Percentiles rank a stretch among this genome's conserved stretches.
Conservation (phyloP, 1,284 basidiomycete genomes). For the Ceraceosorus bombacis region DNA sequence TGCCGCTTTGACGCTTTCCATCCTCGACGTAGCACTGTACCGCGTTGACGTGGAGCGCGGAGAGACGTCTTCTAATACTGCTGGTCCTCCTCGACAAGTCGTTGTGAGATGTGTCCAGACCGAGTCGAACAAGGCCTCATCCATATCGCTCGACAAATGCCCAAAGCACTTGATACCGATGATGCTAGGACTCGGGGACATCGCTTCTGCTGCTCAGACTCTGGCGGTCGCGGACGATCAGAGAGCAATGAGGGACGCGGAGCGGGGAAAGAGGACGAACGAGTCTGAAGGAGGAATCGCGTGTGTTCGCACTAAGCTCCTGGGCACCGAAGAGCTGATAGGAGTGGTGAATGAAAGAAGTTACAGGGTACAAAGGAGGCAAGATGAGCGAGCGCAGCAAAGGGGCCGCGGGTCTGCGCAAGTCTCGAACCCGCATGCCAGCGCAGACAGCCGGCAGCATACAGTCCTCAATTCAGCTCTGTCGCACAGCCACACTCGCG, state of each 20-base stretch:
- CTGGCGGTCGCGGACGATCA: neutral
- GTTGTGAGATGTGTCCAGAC: neutral
- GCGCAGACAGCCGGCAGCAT: neutral
- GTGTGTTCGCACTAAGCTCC: neutral
- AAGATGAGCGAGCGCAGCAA: neutral
- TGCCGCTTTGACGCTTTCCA: slow-evolving; percentile 10
- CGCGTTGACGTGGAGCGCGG: slow-evolving; percentile 2
- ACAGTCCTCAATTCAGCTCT: too few relatives aligned
- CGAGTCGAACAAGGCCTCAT: neutral
- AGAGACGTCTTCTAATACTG: neutral
- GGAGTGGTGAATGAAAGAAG: too few relatives aligned
- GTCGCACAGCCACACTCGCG: too few relatives aligned
- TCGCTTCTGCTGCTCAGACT: neutral
- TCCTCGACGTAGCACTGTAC: slow-evolving; percentile 12
- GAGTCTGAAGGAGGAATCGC: neutral
- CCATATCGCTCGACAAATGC: neutral
- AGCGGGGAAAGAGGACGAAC: neutral
- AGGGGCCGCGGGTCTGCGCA: neutral
- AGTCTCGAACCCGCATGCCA: neutral
- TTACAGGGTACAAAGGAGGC: too few relatives aligned
- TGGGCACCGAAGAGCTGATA: slow-evolving; percentile 1
- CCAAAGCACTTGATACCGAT: neutral
- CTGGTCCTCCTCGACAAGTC: neutral
- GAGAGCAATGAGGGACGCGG: slow-evolving; percentile 4
- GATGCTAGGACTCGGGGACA: neutral